Conservation (phyloP, 192 early-diverging fungal species). For the Tieghemiomyces parasiticus region DNA sequence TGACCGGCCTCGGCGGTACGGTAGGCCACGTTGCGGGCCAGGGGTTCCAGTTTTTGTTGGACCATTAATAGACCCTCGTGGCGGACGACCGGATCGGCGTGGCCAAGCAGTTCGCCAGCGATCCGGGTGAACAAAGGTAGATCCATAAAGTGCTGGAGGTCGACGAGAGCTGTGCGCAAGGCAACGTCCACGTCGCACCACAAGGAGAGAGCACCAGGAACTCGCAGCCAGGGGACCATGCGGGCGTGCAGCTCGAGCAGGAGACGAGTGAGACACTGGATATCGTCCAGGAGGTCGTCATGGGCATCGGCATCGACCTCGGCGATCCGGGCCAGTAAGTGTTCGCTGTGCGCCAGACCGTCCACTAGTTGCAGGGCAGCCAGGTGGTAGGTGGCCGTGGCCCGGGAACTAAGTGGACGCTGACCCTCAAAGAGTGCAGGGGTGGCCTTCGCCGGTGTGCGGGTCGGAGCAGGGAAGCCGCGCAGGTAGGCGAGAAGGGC, state of each 20-base stretch:
- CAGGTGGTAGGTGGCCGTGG: too few relatives aligned
- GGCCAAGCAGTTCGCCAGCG: constrained; percentile 38
- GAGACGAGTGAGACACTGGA: too few relatives aligned
- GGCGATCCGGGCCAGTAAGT: neutral
- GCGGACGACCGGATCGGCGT: constrained; percentile 45
- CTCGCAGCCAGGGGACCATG: too few relatives aligned
- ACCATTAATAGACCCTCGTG: constrained; percentile 61
- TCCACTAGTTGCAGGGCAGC: constrained; percentile 26
- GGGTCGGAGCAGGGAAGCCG: too few relatives aligned
- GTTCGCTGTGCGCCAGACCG: constrained; percentile 22
- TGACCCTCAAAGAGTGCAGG: too few relatives aligned
- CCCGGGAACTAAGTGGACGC: too few relatives aligned
- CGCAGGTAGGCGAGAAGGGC: too few relatives aligned
- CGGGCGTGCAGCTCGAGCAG: too few relatives aligned
- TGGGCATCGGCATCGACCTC: neutral
- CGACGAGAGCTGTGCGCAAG: constrained; percentile 57
- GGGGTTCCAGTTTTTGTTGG: constrained; percentile 41
- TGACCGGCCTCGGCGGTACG: constrained; percentile 15
- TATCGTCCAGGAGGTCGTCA: neutral
- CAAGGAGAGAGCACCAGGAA: neutral
- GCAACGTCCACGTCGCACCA: neutral
- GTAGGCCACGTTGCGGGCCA: constrained; percentile 16
- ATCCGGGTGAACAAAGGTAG: constrained; percentile 60
- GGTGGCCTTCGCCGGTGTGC: too few relatives aligned
- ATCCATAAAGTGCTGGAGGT: constrained; percentile 61